These are phyloP conservation scores for Ilyonectria destructans DNA, from an alignment of 2,329 filamentous ascomycete species.

Conservation along the genomic window DNA sequence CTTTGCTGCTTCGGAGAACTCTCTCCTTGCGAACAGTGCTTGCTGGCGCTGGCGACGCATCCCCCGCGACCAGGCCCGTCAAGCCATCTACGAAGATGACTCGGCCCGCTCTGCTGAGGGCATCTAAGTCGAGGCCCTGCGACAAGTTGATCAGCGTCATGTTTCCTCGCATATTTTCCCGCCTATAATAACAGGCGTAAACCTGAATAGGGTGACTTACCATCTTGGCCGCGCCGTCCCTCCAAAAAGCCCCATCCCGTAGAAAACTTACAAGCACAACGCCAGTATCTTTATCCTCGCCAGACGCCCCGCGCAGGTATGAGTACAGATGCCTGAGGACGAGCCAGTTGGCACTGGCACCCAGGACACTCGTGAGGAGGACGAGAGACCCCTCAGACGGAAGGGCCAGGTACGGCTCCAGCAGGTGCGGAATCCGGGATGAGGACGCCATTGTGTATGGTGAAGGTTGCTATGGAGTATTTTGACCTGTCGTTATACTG, in stretches of 20 bases:
- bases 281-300: conserved; percentile 56
- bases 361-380: conserved; percentile 79
- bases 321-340: conserved; percentile 70
- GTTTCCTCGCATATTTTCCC: neutral
- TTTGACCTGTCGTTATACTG: conserved; percentile 40
- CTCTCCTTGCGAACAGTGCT: conserved; percentile 33
- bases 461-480: conserved; percentile 32
- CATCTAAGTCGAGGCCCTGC: conserved; percentile 81
- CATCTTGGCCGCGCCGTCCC: conserved; percentile 77
- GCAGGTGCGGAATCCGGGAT: conserved; percentile 73
- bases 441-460: conserved; percentile 49
- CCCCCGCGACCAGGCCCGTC: conserved; percentile 66
- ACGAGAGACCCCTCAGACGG: conserved; percentile 73
- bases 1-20: conserved; percentile 51
- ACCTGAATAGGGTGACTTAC: conserved; percentile 57
- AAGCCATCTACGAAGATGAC: conserved; percentile 86
- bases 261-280: conserved; percentile 89
- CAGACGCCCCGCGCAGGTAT: conserved; percentile 55
- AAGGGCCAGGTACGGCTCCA: conserved; percentile 76
- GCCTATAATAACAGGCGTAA: neutral
- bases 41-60: conserved; percentile 9
- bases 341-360: conserved; percentile 78
- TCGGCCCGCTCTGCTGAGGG: conserved; percentile 68
- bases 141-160: neutral
- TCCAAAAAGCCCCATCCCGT: conserved; percentile 86